phyloP scores from a whole-genome alignment of 148 eudicot genomes.

The Nepenthes gracilis region DNA sequence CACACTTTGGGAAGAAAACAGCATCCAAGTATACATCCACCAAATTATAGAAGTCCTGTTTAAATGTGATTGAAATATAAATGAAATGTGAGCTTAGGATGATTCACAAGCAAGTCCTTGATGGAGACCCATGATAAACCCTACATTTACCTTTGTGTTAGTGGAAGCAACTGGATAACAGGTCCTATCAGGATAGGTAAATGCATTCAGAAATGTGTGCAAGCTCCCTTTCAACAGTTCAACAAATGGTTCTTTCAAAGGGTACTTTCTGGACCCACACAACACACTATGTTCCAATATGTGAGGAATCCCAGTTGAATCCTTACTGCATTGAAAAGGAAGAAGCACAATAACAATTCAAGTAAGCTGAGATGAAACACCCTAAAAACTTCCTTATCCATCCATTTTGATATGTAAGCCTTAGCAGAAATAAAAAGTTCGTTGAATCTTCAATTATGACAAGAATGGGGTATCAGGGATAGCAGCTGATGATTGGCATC shows the following conservation, averaged over 20 bases:
- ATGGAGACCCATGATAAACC: background rate
- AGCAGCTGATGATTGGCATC: too few relatives aligned
- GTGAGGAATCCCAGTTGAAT: conserved; percentile 99
- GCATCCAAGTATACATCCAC: conserved; percentile 99
- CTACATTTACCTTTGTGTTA: conserved; percentile 57
- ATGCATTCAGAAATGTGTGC: conserved; percentile 91
- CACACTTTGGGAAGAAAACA: conserved; percentile 92
- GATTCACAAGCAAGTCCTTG: background rate
- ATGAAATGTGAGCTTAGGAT: too few relatives aligned
- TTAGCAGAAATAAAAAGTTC: too few relatives aligned
- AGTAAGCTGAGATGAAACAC: too few relatives aligned
- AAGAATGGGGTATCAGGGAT: too few relatives aligned
- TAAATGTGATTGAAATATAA: background rate
- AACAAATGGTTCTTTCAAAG: conserved; percentile 94
- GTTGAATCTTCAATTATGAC: too few relatives aligned
- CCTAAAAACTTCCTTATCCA: too few relatives aligned
- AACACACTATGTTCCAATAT: conserved; percentile 93
- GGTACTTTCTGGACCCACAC: conserved; percentile 98
- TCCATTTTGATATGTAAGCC: too few relatives aligned
- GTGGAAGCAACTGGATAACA: conserved; percentile 99
- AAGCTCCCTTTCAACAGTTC: conserved; percentile 95
- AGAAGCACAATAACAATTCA: background rate
- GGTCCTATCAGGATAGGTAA: conserved; percentile 97
- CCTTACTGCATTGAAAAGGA: conserved; percentile 41
- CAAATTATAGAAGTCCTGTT: conserved; percentile 93